Base-by-base conservation (phyloP, 169 alveolate genomes). In the Plasmodium malariae region DNA sequence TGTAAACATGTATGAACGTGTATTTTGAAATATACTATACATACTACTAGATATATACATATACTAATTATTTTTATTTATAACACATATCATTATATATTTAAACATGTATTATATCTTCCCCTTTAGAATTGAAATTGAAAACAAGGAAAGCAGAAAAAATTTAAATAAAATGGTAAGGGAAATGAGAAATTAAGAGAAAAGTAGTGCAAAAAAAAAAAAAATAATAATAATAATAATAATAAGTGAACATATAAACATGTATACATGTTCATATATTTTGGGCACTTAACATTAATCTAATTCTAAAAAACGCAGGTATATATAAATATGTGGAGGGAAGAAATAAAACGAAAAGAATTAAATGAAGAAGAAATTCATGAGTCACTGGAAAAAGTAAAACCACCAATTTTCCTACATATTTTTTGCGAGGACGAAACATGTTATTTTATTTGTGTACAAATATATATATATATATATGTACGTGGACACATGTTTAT, bases 381-480 rank as follows among this genome's bases (percentile, higher is more conserved):
- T 32, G 86, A 85, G 69, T 32, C 85, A 11, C 68, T 85, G 73
- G 92, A 85, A 37, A 85, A 85, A 87, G 92, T 85, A 76, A 1
- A 45, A 30, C 21, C 7, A 19, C 14, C 21, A 34, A 24, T 19
- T 36, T 54, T 34, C 28, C 2, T 40, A n/a, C n/a, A n/a, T 17
- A 32, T 74, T 60, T 32, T 57, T 60, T 49, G 37, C n/a, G 6
- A 2, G 28, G 3, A 5, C 24, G 11, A 24, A 28, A 74, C 3
- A 34, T n/a, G 69, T 21, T 9, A 3, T n/a, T 30, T 11, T n/a
- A n/a, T 14, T 7, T 19, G 1, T 2, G 5, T 36, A 5, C 30
- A 40, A 40, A 49, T 17, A 54, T n/a, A n/a, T n/a, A n/a, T n/a
- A 36, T 36, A 36, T 28, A n/a, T 30, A 34, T 49, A 21, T 51